Evolutionary conservation across 2,329 filamentous ascomycete genomes (phyloP), one percentile per base, ranked within the genome.

Genomic region (Calonectria fujianensis): DNA sequence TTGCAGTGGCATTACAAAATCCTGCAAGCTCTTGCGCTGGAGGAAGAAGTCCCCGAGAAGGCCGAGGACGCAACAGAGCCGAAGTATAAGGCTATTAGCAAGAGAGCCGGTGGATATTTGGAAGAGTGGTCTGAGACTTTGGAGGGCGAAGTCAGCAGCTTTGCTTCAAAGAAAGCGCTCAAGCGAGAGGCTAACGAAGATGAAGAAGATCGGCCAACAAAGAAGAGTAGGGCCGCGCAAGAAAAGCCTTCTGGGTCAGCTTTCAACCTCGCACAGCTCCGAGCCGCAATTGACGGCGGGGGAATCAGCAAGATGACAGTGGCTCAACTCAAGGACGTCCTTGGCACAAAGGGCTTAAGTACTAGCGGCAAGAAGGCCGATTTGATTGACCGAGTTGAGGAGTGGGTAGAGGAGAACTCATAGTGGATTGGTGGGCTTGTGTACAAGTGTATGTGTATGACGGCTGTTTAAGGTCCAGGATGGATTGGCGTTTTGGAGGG

Each of bases 1-100:
- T 88, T 99, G 31, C 97, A 99, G 85, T 99, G 96, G 96, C 97
- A 98, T 86, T 99, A 98, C 88, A 93, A 92, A 75, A 98, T 99
- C 59, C 87, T 99, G 0, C 97, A 99, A 85, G 94, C 95, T 9
- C 90, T 98, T 72, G 97, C 97, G 0, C 89, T 99, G 0, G 96
- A 98, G 45, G 97, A 99, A 83, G 96, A 98, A 78, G 87, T 98
- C 1, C 96, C 96, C 0, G 93, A 94, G 27, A 90, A 93, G 65
- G 85, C 86, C 2, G 88, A 91, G 18, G 97, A 99, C 82, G 93
- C 94, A 77, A 98, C 97, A 0, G 83, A 95, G 18, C 97, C 97
- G 1, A 95, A 94, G 80, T 96, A 93, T 85, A 93, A 91, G 79
- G 95, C 97, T 78, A 98, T 99, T 70, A 92, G 96, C 83, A 98